Evolutionary conservation across 352 stramenopile genomes (phyloP), one percentile per base, ranked within the genome.

Genomic region (Pythium rishiriense): DNA sequence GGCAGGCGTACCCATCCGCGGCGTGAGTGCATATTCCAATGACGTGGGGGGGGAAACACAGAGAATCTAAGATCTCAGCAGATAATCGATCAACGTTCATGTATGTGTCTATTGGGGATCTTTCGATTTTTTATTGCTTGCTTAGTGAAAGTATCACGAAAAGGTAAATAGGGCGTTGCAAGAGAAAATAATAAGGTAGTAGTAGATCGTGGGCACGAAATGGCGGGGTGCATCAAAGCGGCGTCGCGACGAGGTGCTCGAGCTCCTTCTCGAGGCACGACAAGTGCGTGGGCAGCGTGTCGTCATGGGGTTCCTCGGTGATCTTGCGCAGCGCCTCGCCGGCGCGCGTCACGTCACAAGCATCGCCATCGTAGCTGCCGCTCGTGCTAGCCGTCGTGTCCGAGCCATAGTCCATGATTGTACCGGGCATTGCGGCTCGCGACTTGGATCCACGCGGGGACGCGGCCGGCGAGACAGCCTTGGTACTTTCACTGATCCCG

Each of bases 371-470:
- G 15, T 65, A 84, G 48, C 85, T 93, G 55, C 69, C 71, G 42
- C 74, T 87, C 31, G 76, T 83, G 73, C 83, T 89, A 37, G 67
- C 76, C 24, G 79, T 89, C 47, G 68, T 70, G 53, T 87, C 76
- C 0, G 78, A 87, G 31, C 51, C 81, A 8, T 43, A 11, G 21
- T 66, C 75, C 33, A 68, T 60, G 8, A 57, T 80, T 14, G 66
- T 55, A n/a, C 70, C 76, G 4, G 74, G 85, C 33, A 91, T 62
- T 21, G 7, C 7, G 33, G 73, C 85, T 19, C 77, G 77, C 22
- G 21, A 37, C 47, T 58, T 54, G 5, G 35, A 24, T 9, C n/a
- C n/a, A 2, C 33, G 21, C 0, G 51, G 46, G n/a, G 56, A 62
- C 39, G 45, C n/a, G 22, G 58, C 25, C 24, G 26, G 37, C 2